Conservation (phyloP, 805 yeast species). For the Torulaspora quercuum region DNA sequence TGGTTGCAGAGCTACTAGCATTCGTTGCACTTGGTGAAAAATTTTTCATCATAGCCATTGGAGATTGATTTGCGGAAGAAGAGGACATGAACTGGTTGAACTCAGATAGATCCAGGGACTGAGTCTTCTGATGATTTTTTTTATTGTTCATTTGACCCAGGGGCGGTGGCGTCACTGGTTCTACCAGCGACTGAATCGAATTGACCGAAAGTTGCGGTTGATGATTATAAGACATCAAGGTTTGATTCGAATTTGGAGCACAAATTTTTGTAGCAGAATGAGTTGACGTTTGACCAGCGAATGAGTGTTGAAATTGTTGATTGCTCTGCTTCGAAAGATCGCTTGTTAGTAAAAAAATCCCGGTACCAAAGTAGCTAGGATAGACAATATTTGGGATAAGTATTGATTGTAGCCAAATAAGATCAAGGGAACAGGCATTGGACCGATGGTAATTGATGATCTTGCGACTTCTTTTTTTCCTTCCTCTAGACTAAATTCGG, state of each 20-base stretch:
- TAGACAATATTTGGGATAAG: no score
- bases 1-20: slow-evolving; percentile 2
- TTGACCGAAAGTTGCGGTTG: slow-evolving; percentile 34
- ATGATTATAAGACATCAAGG: slow-evolving; percentile 24
- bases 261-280: slow-evolving; percentile 1
- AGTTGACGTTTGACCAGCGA: slow-evolving; percentile 13
- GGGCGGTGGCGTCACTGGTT: slow-evolving; percentile 52
- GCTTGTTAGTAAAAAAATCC: slow-evolving; percentile 7
- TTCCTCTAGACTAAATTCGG: slow-evolving; percentile 4
- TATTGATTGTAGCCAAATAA: no score
- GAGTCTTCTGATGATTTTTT: slow-evolving; percentile 33
- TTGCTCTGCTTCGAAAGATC: slow-evolving; percentile 12
- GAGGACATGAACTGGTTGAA: slow-evolving; percentile 31
- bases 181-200: slow-evolving; percentile 41
- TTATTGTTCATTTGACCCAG: slow-evolving; percentile 25
- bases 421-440: no score
- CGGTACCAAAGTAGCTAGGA: no score
- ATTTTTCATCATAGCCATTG: slow-evolving; percentile 18
- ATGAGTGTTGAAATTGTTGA: slow-evolving; percentile 13
- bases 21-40: slow-evolving; percentile 13
- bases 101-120: slow-evolving; percentile 32
- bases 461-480: slow-evolving; percentile 7
- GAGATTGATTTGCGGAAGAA: slow-evolving; percentile 16
- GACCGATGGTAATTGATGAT: no score
- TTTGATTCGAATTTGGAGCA: slow-evolving; percentile 2